Evolutionary conservation across 1,139 yeast species (phyloP), one percentile per base, ranked within the genome.

Genomic region (Hansenula sp.): DNA sequence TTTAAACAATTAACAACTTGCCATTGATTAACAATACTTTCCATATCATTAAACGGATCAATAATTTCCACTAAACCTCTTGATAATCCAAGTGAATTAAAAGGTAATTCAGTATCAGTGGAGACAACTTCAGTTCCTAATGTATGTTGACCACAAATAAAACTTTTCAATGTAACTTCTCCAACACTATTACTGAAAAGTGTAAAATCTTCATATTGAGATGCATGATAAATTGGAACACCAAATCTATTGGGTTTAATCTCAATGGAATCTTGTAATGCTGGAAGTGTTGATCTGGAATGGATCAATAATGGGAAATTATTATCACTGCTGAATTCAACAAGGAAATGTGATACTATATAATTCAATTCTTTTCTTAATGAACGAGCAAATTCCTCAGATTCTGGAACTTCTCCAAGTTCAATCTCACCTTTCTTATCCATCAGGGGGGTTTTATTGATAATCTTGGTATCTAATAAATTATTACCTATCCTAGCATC

Each of bases 21-120:
- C 58, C 61, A 57, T 37, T 59, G 62, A 40, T 67, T 67, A 29
- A 64, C 37, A 30, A 65, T 47, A 10, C 49, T 46, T 42, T 65
- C 70, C 16, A 61, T 44, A 37, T 47, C 53, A 11, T 45, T 44
- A n/a, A 57, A 47, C 1, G 54, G 50, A 2, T 49, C 42, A 7
- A 55, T 51, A 26, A 64, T 52, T 3, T 56, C 50, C 7, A 59
- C 55, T 38, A 44, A 56, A 0, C 58, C 55, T 13, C 34, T 33
- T 3, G 42, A 32, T 8, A 64, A 42, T 0, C 71, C 71, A 4
- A 61, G 39, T 9, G 48, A 44, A 3, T 48, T 39, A 36, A 35
- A 46, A 11, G 38, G 37, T 2, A 21, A n/a, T 0, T 25, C 20
- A 4, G 31, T 32, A 3, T 45, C 38, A 3, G 41, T 32, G 4